These are phyloP conservation scores for Gillenia trifoliata DNA, from an alignment of 306 rosid species.

Conservation along the genomic window DNA sequence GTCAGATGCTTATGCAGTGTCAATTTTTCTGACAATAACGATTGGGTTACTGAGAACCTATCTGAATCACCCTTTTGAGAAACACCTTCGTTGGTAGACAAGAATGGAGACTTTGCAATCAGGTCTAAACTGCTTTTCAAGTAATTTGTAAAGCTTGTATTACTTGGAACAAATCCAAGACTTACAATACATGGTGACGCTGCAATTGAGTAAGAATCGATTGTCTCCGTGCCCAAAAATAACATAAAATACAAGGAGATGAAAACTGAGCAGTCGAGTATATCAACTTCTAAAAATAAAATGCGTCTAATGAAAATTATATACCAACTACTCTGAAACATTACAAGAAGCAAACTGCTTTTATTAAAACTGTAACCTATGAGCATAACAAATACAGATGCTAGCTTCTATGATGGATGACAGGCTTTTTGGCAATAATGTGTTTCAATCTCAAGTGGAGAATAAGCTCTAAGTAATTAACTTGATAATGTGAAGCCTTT, in stretches of 20 bases:
- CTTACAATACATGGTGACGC: slow-evolving; percentile 60
- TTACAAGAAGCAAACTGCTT: too few relatives aligned
- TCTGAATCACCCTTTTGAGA: slow-evolving; percentile 26
- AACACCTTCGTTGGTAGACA: slow-evolving; percentile 34
- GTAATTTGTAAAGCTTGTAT: slow-evolving; percentile 54
- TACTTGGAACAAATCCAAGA: slow-evolving; percentile 42
- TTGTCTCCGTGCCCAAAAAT: slow-evolving; percentile 50
- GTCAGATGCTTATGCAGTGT: slow-evolving; percentile 45
- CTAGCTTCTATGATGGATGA: too few relatives aligned
- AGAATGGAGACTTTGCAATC: slow-evolving; percentile 46
- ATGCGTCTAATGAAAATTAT: neutral
- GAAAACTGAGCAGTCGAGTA: neutral
- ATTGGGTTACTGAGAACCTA: slow-evolving; percentile 34
- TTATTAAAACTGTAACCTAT: too few relatives aligned
- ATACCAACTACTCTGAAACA: neutral
- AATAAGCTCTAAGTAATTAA: too few relatives aligned
- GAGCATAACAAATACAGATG: too few relatives aligned
- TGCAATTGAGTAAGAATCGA: slow-evolving; percentile 66
- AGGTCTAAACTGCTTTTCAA: slow-evolving; percentile 41
- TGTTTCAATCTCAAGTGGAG: too few relatives aligned
- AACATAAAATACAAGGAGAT: neutral
- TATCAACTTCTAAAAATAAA: neutral
- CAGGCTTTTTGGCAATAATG: too few relatives aligned
- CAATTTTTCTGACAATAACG: slow-evolving; percentile 46
- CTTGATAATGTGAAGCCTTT: too few relatives aligned